Percentiles rank a stretch among this genome's conserved stretches.
Conservation (phyloP, 768 basidiomycete genomes). For the Pholiota molesta region DNA sequence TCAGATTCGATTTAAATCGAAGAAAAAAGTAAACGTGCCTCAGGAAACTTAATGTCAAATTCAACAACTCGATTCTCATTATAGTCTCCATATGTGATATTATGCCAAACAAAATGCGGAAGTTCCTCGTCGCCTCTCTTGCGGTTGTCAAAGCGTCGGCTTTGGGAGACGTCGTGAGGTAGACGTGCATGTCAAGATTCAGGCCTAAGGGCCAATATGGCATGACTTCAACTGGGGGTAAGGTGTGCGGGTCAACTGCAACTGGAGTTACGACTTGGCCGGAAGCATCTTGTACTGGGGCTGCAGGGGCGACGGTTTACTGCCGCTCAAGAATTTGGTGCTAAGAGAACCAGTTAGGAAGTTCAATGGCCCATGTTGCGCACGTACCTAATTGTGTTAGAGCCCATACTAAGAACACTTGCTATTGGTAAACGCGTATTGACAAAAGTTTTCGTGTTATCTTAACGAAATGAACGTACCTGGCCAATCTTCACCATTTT, state of each 20-base stretch:
- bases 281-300: conserved; percentile 15
- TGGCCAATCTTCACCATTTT: conserved; percentile 24
- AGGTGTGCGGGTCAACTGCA: conserved; percentile 46
- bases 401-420: conserved; percentile 70
- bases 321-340: conserved; percentile 41
- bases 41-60: conserved; percentile 66
- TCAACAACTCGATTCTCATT: conserved; percentile 58
- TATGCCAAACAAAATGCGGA: conserved; percentile 75
- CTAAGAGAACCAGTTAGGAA: conserved; percentile 28
- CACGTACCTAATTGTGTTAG: conserved; percentile 64
- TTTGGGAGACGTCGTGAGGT: conserved; percentile 67
- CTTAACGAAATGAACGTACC: conserved; percentile 10
- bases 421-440: conserved; percentile 40
- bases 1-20: neutral
- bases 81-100: conserved; percentile 80
- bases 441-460: conserved; percentile 4
- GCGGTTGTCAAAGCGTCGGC: conserved; percentile 53
- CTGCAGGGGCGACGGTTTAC: conserved; percentile 34
- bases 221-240: conserved; percentile 55
- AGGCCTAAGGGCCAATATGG: conserved; percentile 66
- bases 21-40: conserved; percentile 43
- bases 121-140: conserved; percentile 52
- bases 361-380: neutral
- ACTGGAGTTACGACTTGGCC: conserved; percentile 23
- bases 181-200: conserved; percentile 70